Percentiles rank a stretch among this genome's conserved stretches.
Evolutionary conservation across 768 basidiomycete genomes (phyloP).

Genomic region (Boletus reticulatus): DNA sequence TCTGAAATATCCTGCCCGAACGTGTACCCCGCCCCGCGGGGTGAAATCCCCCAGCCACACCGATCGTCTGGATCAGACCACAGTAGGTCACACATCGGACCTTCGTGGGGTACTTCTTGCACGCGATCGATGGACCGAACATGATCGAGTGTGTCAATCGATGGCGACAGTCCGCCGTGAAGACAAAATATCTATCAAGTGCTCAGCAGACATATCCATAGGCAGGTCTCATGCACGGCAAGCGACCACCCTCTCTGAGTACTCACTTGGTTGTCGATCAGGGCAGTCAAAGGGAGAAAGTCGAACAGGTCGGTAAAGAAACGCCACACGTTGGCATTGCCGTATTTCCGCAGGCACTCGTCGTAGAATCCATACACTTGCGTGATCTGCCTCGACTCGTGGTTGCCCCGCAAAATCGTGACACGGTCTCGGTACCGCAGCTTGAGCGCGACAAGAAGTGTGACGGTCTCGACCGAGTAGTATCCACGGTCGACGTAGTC

Average conservation of each 20-base stretch:
- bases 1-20: conserved; percentile 99
- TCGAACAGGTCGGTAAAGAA: conserved; percentile 99
- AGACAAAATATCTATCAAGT: conserved; percentile 89
- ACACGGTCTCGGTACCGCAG: conserved; percentile 97
- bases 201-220: conserved; percentile 5
- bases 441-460: conserved; percentile 94
- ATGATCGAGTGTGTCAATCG: conserved; percentile 99
- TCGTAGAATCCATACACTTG: conserved; percentile 99
- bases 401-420: conserved; percentile 96
- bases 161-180: conserved; percentile 96
- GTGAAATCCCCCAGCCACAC: conserved; percentile 99
- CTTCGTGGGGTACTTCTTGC: conserved; percentile 99
- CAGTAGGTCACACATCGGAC: conserved; percentile 98
- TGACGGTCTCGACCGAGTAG: conserved; percentile 99
- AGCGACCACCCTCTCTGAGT: neutral
- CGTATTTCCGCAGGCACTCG: conserved; percentile 99
- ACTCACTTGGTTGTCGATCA: conserved; percentile 98
- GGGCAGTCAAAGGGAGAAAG: conserved; percentile 93
- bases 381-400: conserved; percentile 99
- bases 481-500: conserved; percentile 99
- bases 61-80: conserved; percentile 99
- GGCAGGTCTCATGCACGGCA: neutral
- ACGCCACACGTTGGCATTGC: conserved; percentile 99
- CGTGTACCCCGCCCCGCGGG: conserved; percentile 97
- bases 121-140: conserved; percentile 98